Conservation (phyloP, 148 eudicot genomes). For the Nepenthes mirabilis region DNA sequence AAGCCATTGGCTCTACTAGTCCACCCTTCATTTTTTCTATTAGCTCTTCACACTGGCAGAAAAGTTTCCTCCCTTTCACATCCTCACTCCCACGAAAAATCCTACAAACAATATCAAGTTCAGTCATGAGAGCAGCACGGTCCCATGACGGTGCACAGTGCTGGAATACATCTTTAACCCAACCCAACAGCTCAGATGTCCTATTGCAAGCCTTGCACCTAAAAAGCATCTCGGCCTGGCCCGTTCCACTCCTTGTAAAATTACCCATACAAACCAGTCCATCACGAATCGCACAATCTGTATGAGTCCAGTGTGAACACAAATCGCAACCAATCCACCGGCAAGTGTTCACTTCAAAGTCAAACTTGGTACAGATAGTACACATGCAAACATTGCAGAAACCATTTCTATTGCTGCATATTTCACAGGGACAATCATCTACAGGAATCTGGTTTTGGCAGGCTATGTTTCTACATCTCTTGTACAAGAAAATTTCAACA, state of each 20-base stretch:
- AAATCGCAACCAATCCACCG: constrained; percentile 57
- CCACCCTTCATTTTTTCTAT: constrained; percentile 38
- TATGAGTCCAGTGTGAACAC: constrained; percentile 55
- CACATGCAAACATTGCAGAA: constrained; percentile 57
- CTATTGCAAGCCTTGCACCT: constrained; percentile 46
- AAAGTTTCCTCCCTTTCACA: constrained; percentile 31
- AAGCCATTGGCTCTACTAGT: constrained; percentile 30
- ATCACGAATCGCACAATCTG: constrained; percentile 45
- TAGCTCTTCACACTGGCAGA: constrained; percentile 51
- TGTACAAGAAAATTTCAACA: constrained; percentile 38
- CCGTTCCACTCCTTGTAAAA: constrained; percentile 23
- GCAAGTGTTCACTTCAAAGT: constrained; percentile 45
- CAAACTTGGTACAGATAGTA: constrained; percentile 40
- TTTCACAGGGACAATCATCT: constrained; percentile 34
- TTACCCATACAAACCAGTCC: constrained; percentile 34
- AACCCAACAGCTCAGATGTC: constrained; percentile 40
- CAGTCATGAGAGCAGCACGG: constrained; percentile 29
- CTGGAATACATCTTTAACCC: constrained; percentile 57
- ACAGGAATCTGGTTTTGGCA: constrained; percentile 42
- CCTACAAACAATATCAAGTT: constrained; percentile 40
- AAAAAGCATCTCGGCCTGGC: constrained; percentile 34
- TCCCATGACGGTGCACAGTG: constrained; percentile 43
- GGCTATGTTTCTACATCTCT: constrained; percentile 44
- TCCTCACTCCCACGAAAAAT: constrained; percentile 43
- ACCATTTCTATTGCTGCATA: constrained; percentile 33